Evolutionary conservation across 176 grass and related monocot species (phyloP).

Genomic region (Elymus sibiricus): DNA sequence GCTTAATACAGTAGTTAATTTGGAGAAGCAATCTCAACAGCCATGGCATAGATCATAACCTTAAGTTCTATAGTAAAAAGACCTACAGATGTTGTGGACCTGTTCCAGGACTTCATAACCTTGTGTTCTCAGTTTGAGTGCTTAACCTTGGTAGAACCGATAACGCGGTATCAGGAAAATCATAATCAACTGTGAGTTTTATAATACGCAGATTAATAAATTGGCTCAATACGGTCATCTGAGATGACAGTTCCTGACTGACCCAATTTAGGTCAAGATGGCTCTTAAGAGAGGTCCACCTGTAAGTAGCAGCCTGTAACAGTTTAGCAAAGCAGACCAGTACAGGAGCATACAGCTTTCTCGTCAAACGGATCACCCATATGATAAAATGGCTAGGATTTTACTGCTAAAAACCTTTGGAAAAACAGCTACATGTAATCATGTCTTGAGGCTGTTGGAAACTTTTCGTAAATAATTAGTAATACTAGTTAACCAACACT

Average conservation of each 20-base stretch:
- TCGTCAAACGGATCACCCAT: not conserved
- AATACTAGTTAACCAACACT: not conserved
- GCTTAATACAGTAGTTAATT: not conserved
- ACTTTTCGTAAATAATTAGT: not conserved
- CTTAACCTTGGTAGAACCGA: not conserved
- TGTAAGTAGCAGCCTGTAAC: not conserved
- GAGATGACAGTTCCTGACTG: not conserved
- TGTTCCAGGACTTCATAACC: slow-evolving; percentile 11
- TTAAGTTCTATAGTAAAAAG: slow-evolving; percentile 11
- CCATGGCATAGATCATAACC: not conserved
- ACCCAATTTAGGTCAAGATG: not conserved
- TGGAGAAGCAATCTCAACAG: not conserved
- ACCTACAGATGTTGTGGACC: not conserved
- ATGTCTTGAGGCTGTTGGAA: not conserved
- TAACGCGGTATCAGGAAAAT: not conserved
- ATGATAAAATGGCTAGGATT: not conserved
- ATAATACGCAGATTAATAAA: not conserved
- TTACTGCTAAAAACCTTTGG: not conserved
- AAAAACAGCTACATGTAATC: not conserved
- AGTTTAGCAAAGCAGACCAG: not conserved
- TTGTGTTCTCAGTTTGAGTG: not conserved
- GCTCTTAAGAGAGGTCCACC: not conserved
- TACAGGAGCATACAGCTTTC: not conserved
- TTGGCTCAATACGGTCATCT: not conserved
- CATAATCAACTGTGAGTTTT: not conserved